Conservation (phyloP, 192 early-diverging fungal genomes). For the Backusella westeae region DNA sequence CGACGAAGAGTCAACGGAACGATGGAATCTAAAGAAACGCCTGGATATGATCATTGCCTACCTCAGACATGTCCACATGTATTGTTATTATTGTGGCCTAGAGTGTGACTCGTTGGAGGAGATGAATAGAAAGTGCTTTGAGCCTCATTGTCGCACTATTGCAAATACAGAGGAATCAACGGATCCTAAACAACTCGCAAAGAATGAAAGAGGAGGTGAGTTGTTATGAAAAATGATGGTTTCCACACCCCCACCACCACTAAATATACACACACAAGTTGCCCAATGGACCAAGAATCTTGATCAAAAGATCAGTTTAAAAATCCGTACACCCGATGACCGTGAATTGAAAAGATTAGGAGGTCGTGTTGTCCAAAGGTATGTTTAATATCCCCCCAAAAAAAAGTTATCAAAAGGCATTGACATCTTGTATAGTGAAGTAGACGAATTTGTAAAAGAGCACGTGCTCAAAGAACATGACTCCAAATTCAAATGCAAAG, state of each 20-base stretch:
- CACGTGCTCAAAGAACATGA: conserved; percentile 68
- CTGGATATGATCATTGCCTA: conserved; percentile 88
- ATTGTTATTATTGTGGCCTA: conserved; percentile 93
- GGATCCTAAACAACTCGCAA: background rate
- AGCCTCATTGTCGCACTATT: conserved; percentile 50
- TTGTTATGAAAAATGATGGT: background rate
- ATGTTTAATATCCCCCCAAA: conserved; percentile 5
- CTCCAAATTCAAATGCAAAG: conserved; percentile 83
- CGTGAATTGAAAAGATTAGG: conserved; percentile 49
- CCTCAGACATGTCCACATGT: conserved; percentile 86
- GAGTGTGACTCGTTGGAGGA: conserved; percentile 85
- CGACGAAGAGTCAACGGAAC: conserved; percentile 12
- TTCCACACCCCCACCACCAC: too few species aligned
- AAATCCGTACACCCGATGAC: conserved; percentile 38
- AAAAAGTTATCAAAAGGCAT: too few species aligned
- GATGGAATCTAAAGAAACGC: conserved; percentile 31
- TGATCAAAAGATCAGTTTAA: conserved; percentile 53
- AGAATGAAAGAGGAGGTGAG: background rate
- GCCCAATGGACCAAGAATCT: conserved; percentile 53
- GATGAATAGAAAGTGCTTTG: conserved; percentile 73
- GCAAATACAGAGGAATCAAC: conserved; percentile 19
- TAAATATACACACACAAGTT: conserved; percentile 21
- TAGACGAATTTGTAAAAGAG: conserved; percentile 51
- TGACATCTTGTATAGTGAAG: conserved; percentile 27
- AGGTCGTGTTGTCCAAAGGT: conserved; percentile 50